Percentiles rank a stretch among this genome's conserved stretches.
These are phyloP conservation scores for Gliomastix tumulicola DNA, from an alignment of 2,329 filamentous ascomycete genomes.

Conservation along the genomic window DNA sequence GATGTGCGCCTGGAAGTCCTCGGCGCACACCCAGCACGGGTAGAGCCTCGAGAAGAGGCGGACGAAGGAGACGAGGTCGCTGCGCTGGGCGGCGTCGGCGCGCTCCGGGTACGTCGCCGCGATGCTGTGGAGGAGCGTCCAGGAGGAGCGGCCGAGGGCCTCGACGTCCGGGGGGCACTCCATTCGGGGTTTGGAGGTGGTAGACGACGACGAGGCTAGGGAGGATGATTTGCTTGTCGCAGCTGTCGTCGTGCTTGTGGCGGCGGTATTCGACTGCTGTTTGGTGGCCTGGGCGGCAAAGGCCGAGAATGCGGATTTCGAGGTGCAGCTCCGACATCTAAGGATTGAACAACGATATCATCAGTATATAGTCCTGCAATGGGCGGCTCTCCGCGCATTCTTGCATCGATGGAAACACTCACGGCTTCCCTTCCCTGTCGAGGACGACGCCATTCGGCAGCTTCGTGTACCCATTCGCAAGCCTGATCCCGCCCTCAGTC, in stretches of 20 bases:
- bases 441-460: conserved; percentile 67
- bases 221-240: too few relatives aligned
- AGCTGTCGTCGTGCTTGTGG: conserved; percentile 23
- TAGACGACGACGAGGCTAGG: too few relatives aligned
- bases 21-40: conserved; percentile 91
- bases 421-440: conserved; percentile 81
- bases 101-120: conserved; percentile 75
- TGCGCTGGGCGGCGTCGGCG: conserved; percentile 63
- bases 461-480: conserved; percentile 30
- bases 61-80: conserved; percentile 73
- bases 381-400: too few relatives aligned
- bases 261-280: conserved; percentile 17
- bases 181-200: conserved; percentile 16
- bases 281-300: conserved; percentile 17
- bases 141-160: conserved; percentile 75
- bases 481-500: neutral
- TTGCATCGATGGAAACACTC: conserved; percentile 27
- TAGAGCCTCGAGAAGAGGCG: conserved; percentile 78
- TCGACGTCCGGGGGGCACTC: conserved; percentile 93
- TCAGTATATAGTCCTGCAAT: neutral
- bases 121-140: conserved; percentile 90
- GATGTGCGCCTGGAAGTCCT: conserved; percentile 84
- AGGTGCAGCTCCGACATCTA: conserved; percentile 25
- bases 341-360: neutral
- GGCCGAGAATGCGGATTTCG: conserved; percentile 17